Percentiles rank a stretch among this genome's conserved stretches.
Evolutionary conservation across 495 filamentous ascomycete genomes (phyloP).

Genomic region (Tuber indicum): DNA sequence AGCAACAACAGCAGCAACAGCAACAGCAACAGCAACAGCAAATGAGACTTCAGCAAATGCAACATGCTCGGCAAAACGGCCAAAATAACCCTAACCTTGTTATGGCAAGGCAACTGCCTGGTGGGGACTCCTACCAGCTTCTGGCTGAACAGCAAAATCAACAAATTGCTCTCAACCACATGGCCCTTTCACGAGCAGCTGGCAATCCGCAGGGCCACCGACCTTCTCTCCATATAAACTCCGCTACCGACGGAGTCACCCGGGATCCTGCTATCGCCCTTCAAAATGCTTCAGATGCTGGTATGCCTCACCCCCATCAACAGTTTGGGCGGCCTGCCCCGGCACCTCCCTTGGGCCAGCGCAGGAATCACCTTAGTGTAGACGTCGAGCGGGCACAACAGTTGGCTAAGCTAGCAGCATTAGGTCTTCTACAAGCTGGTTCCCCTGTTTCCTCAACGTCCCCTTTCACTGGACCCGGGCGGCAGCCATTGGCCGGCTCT

Average conservation of each 20-base stretch:
- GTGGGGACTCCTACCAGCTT: not conserved
- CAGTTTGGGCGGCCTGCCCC: not conserved
- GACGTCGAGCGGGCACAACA: not conserved
- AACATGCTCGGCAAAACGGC: not conserved
- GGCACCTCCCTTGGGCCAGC: not conserved
- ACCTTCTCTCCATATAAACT: not conserved
- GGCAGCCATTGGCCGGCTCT: not conserved
- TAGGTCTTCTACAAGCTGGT: not conserved
- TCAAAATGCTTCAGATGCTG: not conserved
- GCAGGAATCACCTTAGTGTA: not conserved
- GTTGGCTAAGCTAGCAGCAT: not conserved
- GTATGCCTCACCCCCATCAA: not conserved
- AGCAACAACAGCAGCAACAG: not conserved
- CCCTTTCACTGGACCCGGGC: not conserved
- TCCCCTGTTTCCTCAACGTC: not conserved
- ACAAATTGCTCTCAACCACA: not conserved
- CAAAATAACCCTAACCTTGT: not conserved
- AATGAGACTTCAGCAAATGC: not conserved
- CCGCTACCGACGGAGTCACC: not conserved
- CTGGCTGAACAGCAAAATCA: not conserved
- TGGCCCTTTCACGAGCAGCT: not conserved
- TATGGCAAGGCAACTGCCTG: not conserved
- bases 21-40: not conserved
- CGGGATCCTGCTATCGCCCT: not conserved
- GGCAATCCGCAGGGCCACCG: not conserved